Conservation (phyloP, 805 yeast species). For the Starmerella apicola region DNA sequence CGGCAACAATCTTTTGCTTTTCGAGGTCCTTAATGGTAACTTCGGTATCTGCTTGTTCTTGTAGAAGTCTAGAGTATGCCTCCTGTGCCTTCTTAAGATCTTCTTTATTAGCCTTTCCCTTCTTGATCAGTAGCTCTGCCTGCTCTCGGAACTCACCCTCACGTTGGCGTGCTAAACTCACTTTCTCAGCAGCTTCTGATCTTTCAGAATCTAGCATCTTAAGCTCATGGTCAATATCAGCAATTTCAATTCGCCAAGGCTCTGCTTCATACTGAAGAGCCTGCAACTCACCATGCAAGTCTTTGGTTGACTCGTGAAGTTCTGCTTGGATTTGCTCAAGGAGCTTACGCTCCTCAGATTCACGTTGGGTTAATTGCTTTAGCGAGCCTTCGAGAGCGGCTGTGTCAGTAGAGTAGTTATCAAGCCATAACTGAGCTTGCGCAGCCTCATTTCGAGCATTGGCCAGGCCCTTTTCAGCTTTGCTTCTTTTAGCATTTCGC, state of each 20-base stretch:
- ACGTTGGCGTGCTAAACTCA: constrained; percentile 45
- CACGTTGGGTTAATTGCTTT: constrained; percentile 30
- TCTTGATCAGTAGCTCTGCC: constrained; percentile 33
- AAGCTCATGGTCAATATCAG: constrained; percentile 35
- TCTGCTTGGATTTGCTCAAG: constrained; percentile 52
- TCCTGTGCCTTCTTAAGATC: constrained; percentile 27
- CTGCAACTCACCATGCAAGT: constrained; percentile 53
- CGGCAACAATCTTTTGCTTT: constrained; percentile 37
- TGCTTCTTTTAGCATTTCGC: constrained; percentile 34
- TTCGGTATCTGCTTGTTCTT: constrained; percentile 32
- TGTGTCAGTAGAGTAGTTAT: constrained; percentile 28
- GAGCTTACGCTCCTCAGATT: constrained; percentile 36
- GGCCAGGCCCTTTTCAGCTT: constrained; percentile 11
- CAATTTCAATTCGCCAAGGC: constrained; percentile 61
- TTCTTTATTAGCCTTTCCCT: constrained; percentile 26
- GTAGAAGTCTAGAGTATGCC: constrained; percentile 11
- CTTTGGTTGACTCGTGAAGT: constrained; percentile 63
- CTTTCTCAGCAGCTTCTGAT: constrained; percentile 50
- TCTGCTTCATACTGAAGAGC: constrained; percentile 51
- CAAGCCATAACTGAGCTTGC: constrained; percentile 24
- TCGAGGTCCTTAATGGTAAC: constrained; percentile 24
- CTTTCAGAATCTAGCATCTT: constrained; percentile 54
- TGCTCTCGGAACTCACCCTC: constrained; percentile 29
- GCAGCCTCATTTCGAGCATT: constrained; percentile 38
- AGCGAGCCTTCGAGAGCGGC: constrained; percentile 35